A percentile compares a stretch with the other conserved stretches of the same genome.
Evolutionary conservation across 2,329 filamentous ascomycete species (phyloP).

Genomic region (Alternaria sp.): DNA sequence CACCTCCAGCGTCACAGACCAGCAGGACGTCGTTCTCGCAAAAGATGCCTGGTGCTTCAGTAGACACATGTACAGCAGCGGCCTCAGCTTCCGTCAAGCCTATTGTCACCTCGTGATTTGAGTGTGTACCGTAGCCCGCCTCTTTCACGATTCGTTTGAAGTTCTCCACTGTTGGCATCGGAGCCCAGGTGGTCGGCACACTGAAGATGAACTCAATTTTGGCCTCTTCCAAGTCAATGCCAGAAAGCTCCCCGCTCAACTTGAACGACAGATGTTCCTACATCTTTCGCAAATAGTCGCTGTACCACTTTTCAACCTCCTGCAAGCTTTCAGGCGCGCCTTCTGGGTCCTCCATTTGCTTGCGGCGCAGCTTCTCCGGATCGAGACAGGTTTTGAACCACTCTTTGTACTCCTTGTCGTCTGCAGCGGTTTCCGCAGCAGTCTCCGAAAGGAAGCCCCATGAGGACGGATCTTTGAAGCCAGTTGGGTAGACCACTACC

Average conservation of each 20-base stretch:
- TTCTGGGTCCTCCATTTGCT: slow-evolving; percentile 56
- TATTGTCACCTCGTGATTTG: slow-evolving; percentile 53
- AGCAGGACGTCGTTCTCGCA: slow-evolving; percentile 56
- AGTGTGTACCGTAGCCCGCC: slow-evolving; percentile 60
- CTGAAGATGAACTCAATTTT: slow-evolving; percentile 65
- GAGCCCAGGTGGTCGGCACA: slow-evolving; percentile 66
- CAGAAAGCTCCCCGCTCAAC: slow-evolving; percentile 46
- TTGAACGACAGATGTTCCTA: slow-evolving; percentile 59
- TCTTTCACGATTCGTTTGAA: slow-evolving; percentile 60
- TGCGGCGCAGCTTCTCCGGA: slow-evolving; percentile 54
- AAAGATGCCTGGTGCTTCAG: slow-evolving; percentile 48
- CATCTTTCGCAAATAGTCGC: slow-evolving; percentile 60
- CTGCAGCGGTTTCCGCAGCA: slow-evolving; percentile 49
- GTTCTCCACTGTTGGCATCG: slow-evolving; percentile 59
- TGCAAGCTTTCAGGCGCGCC: slow-evolving; percentile 54
- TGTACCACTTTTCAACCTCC: slow-evolving; percentile 59
- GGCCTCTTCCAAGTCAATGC: slow-evolving; percentile 53
- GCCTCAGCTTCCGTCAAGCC: slow-evolving; percentile 64
- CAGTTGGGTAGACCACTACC: slow-evolving; percentile 58
- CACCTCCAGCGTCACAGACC: slow-evolving; percentile 62
- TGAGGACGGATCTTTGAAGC: slow-evolving; percentile 52
- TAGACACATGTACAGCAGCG: slow-evolving; percentile 60
- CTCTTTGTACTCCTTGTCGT: slow-evolving; percentile 57
- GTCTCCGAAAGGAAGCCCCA: slow-evolving; percentile 64
- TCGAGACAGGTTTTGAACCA: slow-evolving; percentile 68